These are phyloP conservation scores for Brassica juncea DNA, from an alignment of 345 rosid genomes.

Conservation along the genomic window DNA sequence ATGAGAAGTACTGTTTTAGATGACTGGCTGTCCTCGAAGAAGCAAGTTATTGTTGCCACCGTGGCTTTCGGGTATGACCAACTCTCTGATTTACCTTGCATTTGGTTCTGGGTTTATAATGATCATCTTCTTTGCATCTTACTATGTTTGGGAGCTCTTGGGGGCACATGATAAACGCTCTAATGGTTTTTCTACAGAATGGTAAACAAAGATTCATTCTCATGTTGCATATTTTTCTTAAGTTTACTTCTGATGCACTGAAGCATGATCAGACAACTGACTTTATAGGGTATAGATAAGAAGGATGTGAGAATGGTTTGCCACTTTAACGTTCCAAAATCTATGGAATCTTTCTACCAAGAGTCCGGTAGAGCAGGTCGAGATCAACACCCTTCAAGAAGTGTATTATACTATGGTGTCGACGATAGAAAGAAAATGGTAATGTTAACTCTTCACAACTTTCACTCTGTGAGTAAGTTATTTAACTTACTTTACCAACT, in stretches of 20 bases:
- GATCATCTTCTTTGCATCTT: slow-evolving; percentile 41
- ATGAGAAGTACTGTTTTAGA: slow-evolving; percentile 78
- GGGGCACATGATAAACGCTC: slow-evolving; percentile 42
- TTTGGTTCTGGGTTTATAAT: slow-evolving; percentile 35
- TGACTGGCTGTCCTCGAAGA: slow-evolving; percentile 89
- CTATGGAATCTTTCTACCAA: slow-evolving; percentile 98
- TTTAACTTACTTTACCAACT: slow-evolving; percentile 25
- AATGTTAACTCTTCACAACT: slow-evolving; percentile 22
- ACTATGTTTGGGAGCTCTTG: slow-evolving; percentile 61
- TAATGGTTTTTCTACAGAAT: slow-evolving; percentile 66
- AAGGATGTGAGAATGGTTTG: slow-evolving; percentile 94
- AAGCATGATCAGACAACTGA: slow-evolving; percentile 29
- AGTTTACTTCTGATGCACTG: background rate
- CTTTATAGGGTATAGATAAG: slow-evolving; percentile 83
- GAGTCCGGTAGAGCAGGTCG: slow-evolving; percentile 99
- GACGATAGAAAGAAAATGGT: slow-evolving; percentile 94
- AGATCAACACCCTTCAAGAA: slow-evolving; percentile 80
- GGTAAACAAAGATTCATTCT: slow-evolving; percentile 50
- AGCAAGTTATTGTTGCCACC: slow-evolving; percentile 95
- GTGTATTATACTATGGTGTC: slow-evolving; percentile 87
- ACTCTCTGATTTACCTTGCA: slow-evolving; percentile 21
- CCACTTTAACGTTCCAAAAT: slow-evolving; percentile 90
- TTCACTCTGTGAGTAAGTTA: slow-evolving; percentile 17
- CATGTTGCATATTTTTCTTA: background rate
- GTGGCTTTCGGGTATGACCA: slow-evolving; percentile 91